Percentiles rank a stretch among this genome's conserved stretches.
These are phyloP conservation scores for Acer negundo DNA, from an alignment of 345 rosid species.

Conservation along the genomic window DNA sequence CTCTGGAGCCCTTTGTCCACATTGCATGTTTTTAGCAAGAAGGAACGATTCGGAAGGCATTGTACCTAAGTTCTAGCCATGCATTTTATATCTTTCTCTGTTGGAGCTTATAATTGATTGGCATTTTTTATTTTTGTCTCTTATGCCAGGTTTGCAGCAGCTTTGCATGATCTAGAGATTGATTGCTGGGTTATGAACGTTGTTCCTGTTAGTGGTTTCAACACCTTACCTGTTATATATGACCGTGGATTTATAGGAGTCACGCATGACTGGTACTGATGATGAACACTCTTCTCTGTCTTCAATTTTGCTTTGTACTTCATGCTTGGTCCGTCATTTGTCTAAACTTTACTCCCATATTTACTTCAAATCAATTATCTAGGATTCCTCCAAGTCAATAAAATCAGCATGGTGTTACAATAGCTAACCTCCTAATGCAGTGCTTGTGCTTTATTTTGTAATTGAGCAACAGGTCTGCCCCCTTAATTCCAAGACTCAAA, in stretches of 20 bases:
- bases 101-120: neutral
- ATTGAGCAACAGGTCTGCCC: too few relatives aligned
- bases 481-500: too few relatives aligned
- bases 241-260: slow-evolving; percentile 68
- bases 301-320: neutral
- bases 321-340: neutral
- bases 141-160: slow-evolving; percentile 60
- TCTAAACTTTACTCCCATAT: neutral
- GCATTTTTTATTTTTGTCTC: slow-evolving; percentile 8
- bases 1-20: neutral
- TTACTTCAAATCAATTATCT: neutral
- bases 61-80: neutral
- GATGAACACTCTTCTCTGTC: neutral
- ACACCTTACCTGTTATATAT: slow-evolving; percentile 69
- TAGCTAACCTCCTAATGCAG: too few relatives aligned
- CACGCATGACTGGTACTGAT: slow-evolving; percentile 68
- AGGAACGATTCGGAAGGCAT: neutral
- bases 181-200: slow-evolving; percentile 73
- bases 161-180: slow-evolving; percentile 49
- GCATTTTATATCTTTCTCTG: neutral
- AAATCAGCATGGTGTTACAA: too few relatives aligned
- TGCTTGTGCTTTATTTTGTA: too few relatives aligned
- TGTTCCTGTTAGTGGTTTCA: slow-evolving; percentile 56
- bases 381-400: neutral
- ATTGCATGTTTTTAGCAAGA: neutral